phyloP scores from a whole-genome alignment of 2,329 filamentous ascomycete species.

The Zymoseptoria tritici region DNA sequence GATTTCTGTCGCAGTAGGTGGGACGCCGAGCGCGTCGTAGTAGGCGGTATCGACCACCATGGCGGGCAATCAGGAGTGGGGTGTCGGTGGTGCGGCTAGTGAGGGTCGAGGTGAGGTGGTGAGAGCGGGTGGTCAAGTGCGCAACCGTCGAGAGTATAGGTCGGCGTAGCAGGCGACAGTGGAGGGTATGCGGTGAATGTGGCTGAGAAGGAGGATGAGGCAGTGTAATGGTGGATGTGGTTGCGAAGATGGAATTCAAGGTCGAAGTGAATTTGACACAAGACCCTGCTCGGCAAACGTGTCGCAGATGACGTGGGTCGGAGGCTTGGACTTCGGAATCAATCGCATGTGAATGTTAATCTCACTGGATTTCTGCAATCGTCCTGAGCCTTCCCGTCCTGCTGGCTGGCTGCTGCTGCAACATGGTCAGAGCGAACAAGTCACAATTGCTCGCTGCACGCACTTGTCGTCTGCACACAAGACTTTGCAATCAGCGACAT shows the following conservation, averaged over 20 bases:
- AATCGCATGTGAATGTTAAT: neutral
- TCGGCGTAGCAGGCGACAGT: neutral
- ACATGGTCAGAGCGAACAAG: too few species aligned
- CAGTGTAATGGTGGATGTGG: neutral
- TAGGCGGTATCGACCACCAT: conserved; percentile 97
- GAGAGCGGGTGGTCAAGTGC: neutral
- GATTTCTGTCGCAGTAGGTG: conserved; percentile 75
- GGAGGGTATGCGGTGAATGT: neutral
- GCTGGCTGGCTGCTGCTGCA: too few species aligned
- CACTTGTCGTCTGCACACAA: too few species aligned
- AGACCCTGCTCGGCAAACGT: neutral
- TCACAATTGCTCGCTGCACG: too few species aligned
- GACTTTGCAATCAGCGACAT: too few species aligned
- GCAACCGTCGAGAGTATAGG: neutral
- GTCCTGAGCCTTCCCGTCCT: neutral
- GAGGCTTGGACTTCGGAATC: neutral
- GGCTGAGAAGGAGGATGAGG: neutral
- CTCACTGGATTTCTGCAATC: neutral
- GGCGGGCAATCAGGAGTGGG: neutral
- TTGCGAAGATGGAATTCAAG: neutral
- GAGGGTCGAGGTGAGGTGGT: neutral
- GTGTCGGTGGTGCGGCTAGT: neutral
- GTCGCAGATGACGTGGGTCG: neutral
- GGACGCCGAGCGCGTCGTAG: conserved; percentile 77
- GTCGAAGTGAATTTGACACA: neutral